phyloP scores from a whole-genome alignment of 352 stramenopile genomes.

The Pythium myriotylum region DNA sequence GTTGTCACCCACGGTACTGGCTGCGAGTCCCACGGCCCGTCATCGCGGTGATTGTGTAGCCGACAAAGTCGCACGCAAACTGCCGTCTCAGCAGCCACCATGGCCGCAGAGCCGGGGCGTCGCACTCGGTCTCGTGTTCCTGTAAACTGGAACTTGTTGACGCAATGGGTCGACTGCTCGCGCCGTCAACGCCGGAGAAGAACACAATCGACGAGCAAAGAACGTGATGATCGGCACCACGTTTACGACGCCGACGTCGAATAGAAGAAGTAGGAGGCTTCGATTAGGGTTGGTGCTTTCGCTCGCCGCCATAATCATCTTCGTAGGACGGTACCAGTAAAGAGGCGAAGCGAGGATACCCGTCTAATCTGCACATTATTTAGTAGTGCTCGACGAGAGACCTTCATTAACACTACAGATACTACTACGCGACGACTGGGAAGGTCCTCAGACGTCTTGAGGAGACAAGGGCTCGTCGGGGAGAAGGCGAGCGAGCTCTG shows the following conservation, averaged over 20 bases:
- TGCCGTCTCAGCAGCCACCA: not conserved
- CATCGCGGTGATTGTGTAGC: conserved; percentile 1
- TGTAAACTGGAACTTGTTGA: conserved; percentile 2
- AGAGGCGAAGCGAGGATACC: too few species aligned
- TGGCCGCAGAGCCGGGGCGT: not conserved
- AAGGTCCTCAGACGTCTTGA: too few species aligned
- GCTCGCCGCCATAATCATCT: too few species aligned
- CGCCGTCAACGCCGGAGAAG: not conserved
- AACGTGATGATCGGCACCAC: not conserved
- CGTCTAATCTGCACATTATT: too few species aligned
- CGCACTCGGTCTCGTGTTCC: conserved; percentile 1
- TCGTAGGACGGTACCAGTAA: too few species aligned
- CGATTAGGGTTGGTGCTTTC: too few species aligned
- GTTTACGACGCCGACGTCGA: not conserved
- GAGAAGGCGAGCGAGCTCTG: too few species aligned
- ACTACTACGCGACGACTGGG: too few species aligned
- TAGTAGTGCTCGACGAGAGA: too few species aligned
- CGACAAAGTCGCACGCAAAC: not conserved
- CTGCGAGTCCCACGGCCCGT: too few species aligned
- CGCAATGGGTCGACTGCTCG: not conserved
- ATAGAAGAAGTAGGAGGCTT: not conserved
- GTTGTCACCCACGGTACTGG: not conserved
- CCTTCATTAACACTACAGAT: too few species aligned
- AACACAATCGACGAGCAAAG: not conserved
- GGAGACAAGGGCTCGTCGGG: too few species aligned